These are phyloP conservation scores for Dovyalis caffra DNA, from an alignment of 345 rosid species.

Conservation along the genomic window DNA sequence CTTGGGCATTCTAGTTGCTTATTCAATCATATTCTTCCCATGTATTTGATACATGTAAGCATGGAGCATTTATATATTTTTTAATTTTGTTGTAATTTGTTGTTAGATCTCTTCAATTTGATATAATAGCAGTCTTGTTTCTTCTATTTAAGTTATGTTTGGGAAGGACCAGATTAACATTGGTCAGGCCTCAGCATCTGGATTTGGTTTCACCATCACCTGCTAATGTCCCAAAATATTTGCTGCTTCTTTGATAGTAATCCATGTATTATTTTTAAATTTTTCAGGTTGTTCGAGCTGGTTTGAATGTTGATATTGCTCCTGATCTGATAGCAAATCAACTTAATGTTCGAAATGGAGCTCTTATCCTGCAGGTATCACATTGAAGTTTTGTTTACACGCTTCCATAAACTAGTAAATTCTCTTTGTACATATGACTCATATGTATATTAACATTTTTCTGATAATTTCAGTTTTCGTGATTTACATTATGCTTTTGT, in stretches of 20 bases:
- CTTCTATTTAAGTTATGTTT: not conserved
- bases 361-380: conserved; percentile 75
- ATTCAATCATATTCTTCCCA: no score
- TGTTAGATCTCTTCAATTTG: no score
- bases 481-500: conserved; percentile 3
- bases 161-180: not conserved
- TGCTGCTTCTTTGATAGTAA: not conserved
- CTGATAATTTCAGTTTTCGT: not conserved
- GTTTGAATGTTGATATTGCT: conserved; percentile 79
- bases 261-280: not conserved
- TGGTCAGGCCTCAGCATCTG: not conserved
- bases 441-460: no score
- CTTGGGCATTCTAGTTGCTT: no score
- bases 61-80: no score
- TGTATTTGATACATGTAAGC: no score
- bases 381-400: not conserved
- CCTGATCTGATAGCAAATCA: conserved; percentile 85
- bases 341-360: conserved; percentile 88
- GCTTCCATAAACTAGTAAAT: not conserved
- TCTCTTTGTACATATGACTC: not conserved
- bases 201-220: not conserved
- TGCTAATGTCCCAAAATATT: not conserved
- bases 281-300: conserved; percentile 76
- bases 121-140: not conserved
- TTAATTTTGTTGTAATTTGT: no score